Evolutionary conservation across 1,139 yeast species (phyloP), one percentile per base, ranked within the genome.

Genomic region (Kodamaea sp.): DNA sequence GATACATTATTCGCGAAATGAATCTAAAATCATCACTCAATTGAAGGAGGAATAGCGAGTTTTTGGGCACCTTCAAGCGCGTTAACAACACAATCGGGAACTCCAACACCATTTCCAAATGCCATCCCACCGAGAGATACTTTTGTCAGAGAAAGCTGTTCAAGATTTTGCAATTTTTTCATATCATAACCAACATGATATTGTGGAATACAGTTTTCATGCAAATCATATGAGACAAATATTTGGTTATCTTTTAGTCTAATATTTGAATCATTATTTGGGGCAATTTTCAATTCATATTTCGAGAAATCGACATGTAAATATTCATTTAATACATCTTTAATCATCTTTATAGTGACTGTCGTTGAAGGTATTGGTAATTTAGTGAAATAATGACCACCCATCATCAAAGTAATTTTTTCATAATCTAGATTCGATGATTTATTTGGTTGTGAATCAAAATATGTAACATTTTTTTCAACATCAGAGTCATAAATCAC

Each of bases 401-500:
- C 97, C 56, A 88, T 65, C 97, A 92, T 92, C 27, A 88, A 74
- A 0, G 98, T 92, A 36, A 90, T 59, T 49, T 85, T 87, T 6
- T 87, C 77, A 48, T 82, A 81, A 24, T 27, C 25, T 12, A 12
- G 12, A 5, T 33, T 26, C 10, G 10, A 29, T 20, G 15, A 31
- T 9, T 8, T 30, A 25, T 7, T 27, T 26, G 9, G 3, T 7
- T 10, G 25, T 8, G n/a, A 8, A 25, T 32, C 39, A 10, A 43
- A 30, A 5, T 34, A 56, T 27, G 55, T 48, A 24, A 75, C 66
- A 42, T 73, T 63, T 46, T 72, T 67, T 54, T 81, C 90, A 9
- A 87, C 76, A 36, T 87, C 89, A 1, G 96, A 86, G 58, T 92
- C 97, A 60, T 85, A 92, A 26, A 92, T 88, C 2, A 88, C 88